Base-by-base conservation (phyloP, 1,139 yeast species). In the Meyerozyma guilliermondii region DNA sequence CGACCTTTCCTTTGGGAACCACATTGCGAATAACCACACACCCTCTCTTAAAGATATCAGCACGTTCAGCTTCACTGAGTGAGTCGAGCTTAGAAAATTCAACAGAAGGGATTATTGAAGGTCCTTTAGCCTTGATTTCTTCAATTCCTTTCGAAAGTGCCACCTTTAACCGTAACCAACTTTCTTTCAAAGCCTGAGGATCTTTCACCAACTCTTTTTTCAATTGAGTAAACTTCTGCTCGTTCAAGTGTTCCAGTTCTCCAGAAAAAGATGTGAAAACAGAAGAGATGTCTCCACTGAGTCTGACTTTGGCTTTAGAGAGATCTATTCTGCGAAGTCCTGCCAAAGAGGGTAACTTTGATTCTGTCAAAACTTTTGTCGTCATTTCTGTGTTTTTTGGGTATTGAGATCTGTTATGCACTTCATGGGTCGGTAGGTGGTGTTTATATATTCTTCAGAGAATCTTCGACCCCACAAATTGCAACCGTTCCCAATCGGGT, bases 1-100 rank as follows among this genome's bases (percentile, higher is more conserved):
- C 41, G 0, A 67, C 71, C 41, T 55, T 52, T 2, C 50, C 55
- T 16, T 43, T 44, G 5, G 62, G 58, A 14, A 67, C 46, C 8
- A 66, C 68, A 39, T 55, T 53, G 22, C 60, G 52, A 23, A 67
- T 49, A 7, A 67, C 59, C 22, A 62, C 56, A 40, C 58, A 54
- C 0, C 72, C 72, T 34, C 57, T 43, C 31, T 40, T 41, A 24
- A 46, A 40, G 22, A 54, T 44, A 33, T 48, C 43, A 14, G 46
- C 53, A 34, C 44, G 41, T 27, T 52, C 43, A 7, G 39, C 40
- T n/a, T 46, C 46, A 7, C 50, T 44, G 7, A 47, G 33, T 26
- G 17, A 30, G 7, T 33, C 39, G 2, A 59, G 42, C 8, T 53
- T 53, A 2, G 41, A 18, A 42, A 46, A 59, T 2, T 51, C 50